These are phyloP conservation scores for Viola odorata DNA, from an alignment of 345 rosid genomes.

Conservation along the genomic window DNA sequence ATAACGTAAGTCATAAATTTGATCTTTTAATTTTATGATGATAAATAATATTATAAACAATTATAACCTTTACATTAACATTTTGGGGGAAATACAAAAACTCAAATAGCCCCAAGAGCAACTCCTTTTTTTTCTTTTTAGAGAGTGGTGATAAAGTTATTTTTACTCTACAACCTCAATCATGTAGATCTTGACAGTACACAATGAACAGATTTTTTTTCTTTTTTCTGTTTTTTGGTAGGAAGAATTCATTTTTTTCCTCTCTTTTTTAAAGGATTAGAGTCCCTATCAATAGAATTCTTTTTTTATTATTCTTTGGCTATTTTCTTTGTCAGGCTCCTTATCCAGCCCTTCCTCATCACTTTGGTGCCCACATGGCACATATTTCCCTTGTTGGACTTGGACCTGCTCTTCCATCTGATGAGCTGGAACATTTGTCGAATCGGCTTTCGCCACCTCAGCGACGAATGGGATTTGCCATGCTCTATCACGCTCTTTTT, in stretches of 20 bases:
- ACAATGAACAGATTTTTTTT: neutral
- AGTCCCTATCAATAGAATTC: constrained; percentile 18
- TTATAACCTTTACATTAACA: too few relatives aligned
- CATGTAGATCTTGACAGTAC: constrained; percentile 28
- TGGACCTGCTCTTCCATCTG: constrained; percentile 46
- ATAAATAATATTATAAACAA: too few relatives aligned
- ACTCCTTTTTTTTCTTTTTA: constrained; percentile 21
- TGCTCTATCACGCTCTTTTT: constrained; percentile 62
- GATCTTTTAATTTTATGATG: too few relatives aligned
- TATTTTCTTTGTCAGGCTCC: constrained; percentile 69
- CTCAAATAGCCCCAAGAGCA: constrained; percentile 30
- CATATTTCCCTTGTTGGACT: constrained; percentile 46
- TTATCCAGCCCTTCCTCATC: constrained; percentile 82
- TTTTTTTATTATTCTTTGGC: constrained; percentile 36
- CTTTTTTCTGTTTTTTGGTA: too few relatives aligned
- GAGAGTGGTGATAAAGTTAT: constrained; percentile 19
- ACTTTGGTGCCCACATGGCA: constrained; percentile 67
- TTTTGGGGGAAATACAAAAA: constrained; percentile 5
- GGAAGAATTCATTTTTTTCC: neutral
- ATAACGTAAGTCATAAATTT: too few relatives aligned
- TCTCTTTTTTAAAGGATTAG: constrained; percentile 23
- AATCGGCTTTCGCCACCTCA: constrained; percentile 88
- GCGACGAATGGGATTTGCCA: constrained; percentile 45
- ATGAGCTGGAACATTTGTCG: constrained; percentile 76
- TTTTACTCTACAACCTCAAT: constrained; percentile 42